Evolutionary conservation across 2,329 filamentous ascomycete genomes (phyloP), one percentile per base, ranked within the genome.

Genomic region (Fusarium torreyae): DNA sequence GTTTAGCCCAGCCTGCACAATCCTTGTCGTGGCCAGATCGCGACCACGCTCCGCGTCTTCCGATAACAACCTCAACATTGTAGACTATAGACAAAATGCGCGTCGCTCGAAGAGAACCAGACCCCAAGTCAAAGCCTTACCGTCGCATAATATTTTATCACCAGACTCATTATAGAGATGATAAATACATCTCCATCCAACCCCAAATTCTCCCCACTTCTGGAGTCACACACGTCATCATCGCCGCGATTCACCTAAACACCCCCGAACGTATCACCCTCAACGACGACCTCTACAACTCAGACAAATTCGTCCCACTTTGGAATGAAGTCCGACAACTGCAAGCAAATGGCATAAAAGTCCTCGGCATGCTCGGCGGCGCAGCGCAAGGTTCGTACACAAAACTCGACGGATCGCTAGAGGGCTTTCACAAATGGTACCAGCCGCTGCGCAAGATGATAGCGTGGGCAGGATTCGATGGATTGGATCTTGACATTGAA

Each of bases 331-430:
- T 92, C 7, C 83, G 84, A 2, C 83, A 89, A 71, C 81, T 97
- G n/a, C 90, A 94, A 77, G 85, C 85, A 1, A 84, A 85, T 4
- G 93, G 93, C 20, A 85, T 97, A 66, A 93, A 91, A 72, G 88
- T 97, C 2, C 85, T 97, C 76, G 92, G 89, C 43, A 96, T 97
- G 92, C 82, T 97, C 0, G 94, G 94, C 22, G 94, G 94, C 2
- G 93, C 93, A 2, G 93, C 93, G 0, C 85, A 87, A 53, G 94
- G 94, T 5, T 91, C 89, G 2, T 97, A 87, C 52, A 44, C 58
- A 15, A 82, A 80, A 1, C 84, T 88, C 4, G 86, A 90, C 65
- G 88, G 90, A 44, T 77, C 79, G 33, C 74, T 81, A n/a, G 81
- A 85, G 58, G 81, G 84, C 9, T 95, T 95, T 71, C 90, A 95